Percentiles rank a stretch among this genome's conserved stretches.
Evolutionary conservation across 2,329 filamentous ascomycete species (phyloP).

Genomic region (Neocatenulostroma microsporum): DNA sequence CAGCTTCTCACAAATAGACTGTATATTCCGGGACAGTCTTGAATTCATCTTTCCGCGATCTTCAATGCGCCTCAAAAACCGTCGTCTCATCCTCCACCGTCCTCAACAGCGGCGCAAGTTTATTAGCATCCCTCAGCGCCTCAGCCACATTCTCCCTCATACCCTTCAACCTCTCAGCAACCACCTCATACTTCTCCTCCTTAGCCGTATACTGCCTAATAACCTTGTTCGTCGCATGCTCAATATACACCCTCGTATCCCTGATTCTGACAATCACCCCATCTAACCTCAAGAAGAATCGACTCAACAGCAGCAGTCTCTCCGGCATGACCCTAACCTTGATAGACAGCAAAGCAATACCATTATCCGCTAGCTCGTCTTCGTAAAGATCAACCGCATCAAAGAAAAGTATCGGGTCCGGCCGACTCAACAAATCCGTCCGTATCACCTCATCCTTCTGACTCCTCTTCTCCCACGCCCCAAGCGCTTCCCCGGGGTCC

Average conservation of each 20-base stretch:
- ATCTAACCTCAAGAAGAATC: constrained; percentile 90
- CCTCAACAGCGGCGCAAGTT: constrained; percentile 60
- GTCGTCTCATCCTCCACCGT: constrained; percentile 64
- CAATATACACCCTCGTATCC: constrained; percentile 86
- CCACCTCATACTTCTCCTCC: constrained; percentile 70
- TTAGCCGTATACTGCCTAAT: constrained; percentile 85
- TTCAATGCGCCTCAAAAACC: constrained; percentile 23
- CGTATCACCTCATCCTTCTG: constrained; percentile 57
- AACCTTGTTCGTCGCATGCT: constrained; percentile 71
- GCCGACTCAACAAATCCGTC: constrained; percentile 73
- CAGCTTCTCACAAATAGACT: no score
- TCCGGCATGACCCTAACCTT: constrained; percentile 91
- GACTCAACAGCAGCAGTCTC: constrained; percentile 71
- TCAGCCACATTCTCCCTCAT: constrained; percentile 66
- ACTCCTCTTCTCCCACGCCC: constrained; percentile 21
- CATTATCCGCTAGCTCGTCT: constrained; percentile 96
- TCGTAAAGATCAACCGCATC: constrained; percentile 96
- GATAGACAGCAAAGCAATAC: constrained; percentile 79
- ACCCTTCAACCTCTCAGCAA: constrained; percentile 52
- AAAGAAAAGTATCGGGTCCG: constrained; percentile 92
- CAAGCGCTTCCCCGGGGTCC: constrained; percentile 8
- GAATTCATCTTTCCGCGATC: no score
- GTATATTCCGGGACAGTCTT: no score
- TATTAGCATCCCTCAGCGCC: constrained; percentile 71
- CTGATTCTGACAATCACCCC: constrained; percentile 79